Evolutionary conservation across 371 early-diverging fungal species (phyloP).

Genomic region (Lichtheimia ornata): DNA sequence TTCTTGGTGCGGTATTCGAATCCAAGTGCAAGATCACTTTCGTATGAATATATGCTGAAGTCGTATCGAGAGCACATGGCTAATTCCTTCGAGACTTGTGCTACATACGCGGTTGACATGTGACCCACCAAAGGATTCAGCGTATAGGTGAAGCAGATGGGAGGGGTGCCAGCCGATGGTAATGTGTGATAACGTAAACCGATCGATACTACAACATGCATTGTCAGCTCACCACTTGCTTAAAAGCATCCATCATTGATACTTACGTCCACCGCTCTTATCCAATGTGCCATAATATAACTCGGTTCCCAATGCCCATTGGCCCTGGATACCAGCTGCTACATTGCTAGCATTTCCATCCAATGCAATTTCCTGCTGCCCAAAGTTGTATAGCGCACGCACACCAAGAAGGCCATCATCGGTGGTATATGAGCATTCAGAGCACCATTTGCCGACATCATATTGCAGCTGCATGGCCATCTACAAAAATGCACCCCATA

Average conservation of each 20-base stretch:
- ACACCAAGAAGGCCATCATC: slow-evolving; percentile 80
- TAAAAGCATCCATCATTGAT: neutral
- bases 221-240: neutral
- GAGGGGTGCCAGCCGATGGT: slow-evolving; percentile 49
- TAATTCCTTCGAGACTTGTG: slow-evolving; percentile 69
- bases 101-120: slow-evolving; percentile 78
- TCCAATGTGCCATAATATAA: slow-evolving; percentile 83
- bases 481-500: slow-evolving; percentile 31
- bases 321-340: slow-evolving; percentile 33
- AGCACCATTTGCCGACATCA: slow-evolving; percentile 73
- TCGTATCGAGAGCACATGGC: slow-evolving; percentile 82
- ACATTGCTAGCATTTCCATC: neutral
- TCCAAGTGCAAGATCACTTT: slow-evolving; percentile 83
- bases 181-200: slow-evolving; percentile 72
- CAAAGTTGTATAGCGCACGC: slow-evolving; percentile 75
- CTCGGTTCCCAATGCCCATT: slow-evolving; percentile 81
- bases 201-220: slow-evolving; percentile 55
- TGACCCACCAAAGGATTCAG: slow-evolving; percentile 90
- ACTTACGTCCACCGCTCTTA: slow-evolving; percentile 85
- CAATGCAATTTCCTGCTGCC: slow-evolving; percentile 33
- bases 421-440: slow-evolving; percentile 75
- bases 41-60: slow-evolving; percentile 86
- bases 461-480: slow-evolving; percentile 75
- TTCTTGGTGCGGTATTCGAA: slow-evolving; percentile 63
- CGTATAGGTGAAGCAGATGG: slow-evolving; percentile 73